Base-by-base conservation (phyloP, 345 rosid species). In the Passiflora organensis region DNA sequence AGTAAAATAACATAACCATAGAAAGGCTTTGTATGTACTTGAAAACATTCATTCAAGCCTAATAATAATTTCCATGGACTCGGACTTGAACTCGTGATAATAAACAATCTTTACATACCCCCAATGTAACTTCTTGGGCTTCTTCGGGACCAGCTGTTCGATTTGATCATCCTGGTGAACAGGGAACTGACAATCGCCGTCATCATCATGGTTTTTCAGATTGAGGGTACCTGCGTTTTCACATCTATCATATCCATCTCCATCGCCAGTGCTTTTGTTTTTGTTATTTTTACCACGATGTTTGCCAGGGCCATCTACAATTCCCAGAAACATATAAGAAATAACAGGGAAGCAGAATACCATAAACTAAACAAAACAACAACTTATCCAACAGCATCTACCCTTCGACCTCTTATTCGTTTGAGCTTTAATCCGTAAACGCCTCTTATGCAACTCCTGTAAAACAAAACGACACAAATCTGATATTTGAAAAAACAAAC, bases 401-500 rank as follows among this genome's bases (percentile, higher is more conserved):
- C 84, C 87, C 72, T 79, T 71, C 38, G 68, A 57, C 65, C 70
- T 81, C 72, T 78, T 76, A 37, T 48, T 67, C 41, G 62, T 24
- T 72, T 83, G 79, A 41, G 76, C 65, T 77, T 81, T 85, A 32
- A 86, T 60, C 63, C 74, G 72, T 69, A 86, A 67, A 23, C 95
- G 85, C 73, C 82, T 81, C 69, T 75, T 78, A 59, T 81, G 95
- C 39, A 86, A 82, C 68, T 83, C 90, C 95, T 86, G 60, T 4
- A 54, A 18, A 39, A 56, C 2, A 24, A 17, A 52, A 58, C 1
- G 32, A 45, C 11, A 11, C 36, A 23, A n/a, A 53, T 23, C 17
- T 6, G 20, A 6, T 17, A 32, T 21, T 9, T 28, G 15, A 24
- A 38, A 10, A 19, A n/a, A 8, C 58, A 55, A 13, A 52, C 13